These are phyloP conservation scores for Exobasidium cylindrosporum DNA, from an alignment of 1,284 basidiomycete species.

Conservation along the genomic window DNA sequence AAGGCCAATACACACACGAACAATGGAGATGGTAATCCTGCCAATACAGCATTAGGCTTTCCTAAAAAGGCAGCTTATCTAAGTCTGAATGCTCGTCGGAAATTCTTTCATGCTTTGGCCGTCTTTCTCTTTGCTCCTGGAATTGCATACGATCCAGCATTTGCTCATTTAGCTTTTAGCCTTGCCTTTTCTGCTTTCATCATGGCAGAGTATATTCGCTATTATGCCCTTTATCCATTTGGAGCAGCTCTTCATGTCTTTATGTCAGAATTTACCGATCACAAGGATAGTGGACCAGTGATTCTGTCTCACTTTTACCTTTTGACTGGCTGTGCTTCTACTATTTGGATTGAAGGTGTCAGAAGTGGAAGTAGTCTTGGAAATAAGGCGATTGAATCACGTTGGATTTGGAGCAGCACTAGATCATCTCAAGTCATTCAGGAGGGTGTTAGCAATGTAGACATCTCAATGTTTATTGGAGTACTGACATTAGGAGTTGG, in stretches of 20 bases:
- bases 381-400: neutral
- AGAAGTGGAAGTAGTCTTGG: conserved; percentile 10
- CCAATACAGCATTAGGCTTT: conserved; percentile 26
- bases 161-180: conserved; percentile 89
- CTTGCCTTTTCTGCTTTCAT: conserved; percentile 58
- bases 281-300: conserved; percentile 91
- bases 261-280: conserved; percentile 88
- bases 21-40: conserved; percentile 17
- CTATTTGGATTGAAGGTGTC: conserved; percentile 82
- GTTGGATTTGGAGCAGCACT: neutral
- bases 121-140: conserved; percentile 95
- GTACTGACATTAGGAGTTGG: conserved; percentile 86
- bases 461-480: conserved; percentile 63
- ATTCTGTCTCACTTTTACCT: conserved; percentile 97
- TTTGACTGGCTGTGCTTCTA: conserved; percentile 86
- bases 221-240: conserved; percentile 96
- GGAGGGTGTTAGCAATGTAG: neutral
- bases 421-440: neutral
- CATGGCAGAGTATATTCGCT: conserved; percentile 60
- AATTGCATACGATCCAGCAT: conserved; percentile 87
- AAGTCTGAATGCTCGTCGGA: conserved; percentile 87
- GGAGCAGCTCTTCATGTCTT: conserved; percentile 92
- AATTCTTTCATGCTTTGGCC: conserved; percentile 94
- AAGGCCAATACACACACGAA: conserved; percentile 13
- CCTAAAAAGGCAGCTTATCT: conserved; percentile 56